A percentile compares a stretch with the other conserved stretches of the same genome.
These are phyloP conservation scores for Tetrahymena borealis DNA, from an alignment of 73 alveolate species.

Conservation along the genomic window DNA sequence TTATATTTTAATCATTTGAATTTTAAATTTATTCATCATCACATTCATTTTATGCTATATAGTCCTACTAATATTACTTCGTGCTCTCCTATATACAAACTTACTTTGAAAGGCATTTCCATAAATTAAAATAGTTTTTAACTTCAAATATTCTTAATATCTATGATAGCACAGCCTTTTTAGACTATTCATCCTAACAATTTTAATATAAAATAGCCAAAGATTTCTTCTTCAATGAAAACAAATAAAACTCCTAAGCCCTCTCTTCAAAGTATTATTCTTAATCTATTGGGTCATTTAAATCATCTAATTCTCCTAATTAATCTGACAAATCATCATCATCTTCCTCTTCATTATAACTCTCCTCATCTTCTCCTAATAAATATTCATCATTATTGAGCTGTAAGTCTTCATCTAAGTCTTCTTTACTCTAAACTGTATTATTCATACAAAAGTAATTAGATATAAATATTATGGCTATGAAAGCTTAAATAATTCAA, in stretches of 20 bases:
- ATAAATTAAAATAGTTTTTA: not conserved
- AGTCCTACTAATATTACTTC: not conserved
- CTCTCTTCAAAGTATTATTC: not conserved
- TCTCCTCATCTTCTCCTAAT: not conserved
- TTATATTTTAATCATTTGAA: too few species aligned
- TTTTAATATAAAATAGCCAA: not conserved
- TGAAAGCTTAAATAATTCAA: too few species aligned
- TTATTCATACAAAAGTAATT: too few species aligned
- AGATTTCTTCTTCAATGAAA: not conserved
- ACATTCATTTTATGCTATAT: not conserved
- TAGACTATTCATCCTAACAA: not conserved
- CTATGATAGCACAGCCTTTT: not conserved
- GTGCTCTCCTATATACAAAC: not conserved
- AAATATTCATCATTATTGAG: not conserved
- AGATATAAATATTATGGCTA: not conserved
- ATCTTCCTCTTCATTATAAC: not conserved
- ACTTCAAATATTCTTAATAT: not conserved
- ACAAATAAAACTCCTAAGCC: not conserved
- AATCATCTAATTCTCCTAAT: not conserved
- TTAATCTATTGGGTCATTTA: not conserved
- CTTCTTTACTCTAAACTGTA: not conserved
- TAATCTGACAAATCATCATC: not conserved
- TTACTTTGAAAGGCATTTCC: not conserved
- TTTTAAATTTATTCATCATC: not conserved
- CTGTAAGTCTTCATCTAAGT: too few species aligned